A percentile compares a stretch with the other conserved stretches of the same genome.
phyloP scores from a whole-genome alignment of 495 filamentous ascomycete species.

The Cladorrhinum samala region DNA sequence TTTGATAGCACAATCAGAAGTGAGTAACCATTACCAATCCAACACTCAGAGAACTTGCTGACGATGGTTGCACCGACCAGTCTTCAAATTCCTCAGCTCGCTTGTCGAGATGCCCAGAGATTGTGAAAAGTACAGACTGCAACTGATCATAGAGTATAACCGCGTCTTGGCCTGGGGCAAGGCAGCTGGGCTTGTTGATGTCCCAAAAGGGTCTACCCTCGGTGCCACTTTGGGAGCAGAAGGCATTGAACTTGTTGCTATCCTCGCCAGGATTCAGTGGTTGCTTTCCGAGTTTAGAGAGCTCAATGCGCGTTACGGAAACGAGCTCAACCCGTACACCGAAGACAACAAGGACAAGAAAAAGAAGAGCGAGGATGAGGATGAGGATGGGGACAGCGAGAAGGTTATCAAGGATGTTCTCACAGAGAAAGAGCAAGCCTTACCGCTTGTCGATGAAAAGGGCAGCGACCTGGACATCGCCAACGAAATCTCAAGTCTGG shows the following conservation, averaged over 20 bases:
- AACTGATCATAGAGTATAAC: conserved; percentile 33
- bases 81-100: conserved; percentile 29
- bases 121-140: conserved; percentile 26
- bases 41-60: not conserved
- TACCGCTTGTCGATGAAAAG: conserved; percentile 1
- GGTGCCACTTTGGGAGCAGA: conserved; percentile 20
- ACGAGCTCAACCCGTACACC: conserved; percentile 17
- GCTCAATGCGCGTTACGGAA: conserved; percentile 26
- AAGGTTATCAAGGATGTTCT: conserved; percentile 11
- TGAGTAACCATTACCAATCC: conserved; percentile 5
- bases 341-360: not conserved
- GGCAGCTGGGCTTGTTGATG: conserved; percentile 26
- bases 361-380: not conserved
- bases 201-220: conserved; percentile 22
- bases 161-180: conserved; percentile 30
- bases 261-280: conserved; percentile 27
- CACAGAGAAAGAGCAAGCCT: not conserved
- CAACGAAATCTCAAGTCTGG: conserved; percentile 23
- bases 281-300: conserved; percentile 28
- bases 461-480: conserved; percentile 17
- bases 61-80: not conserved
- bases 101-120: conserved; percentile 30
- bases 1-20: conserved; percentile 26
- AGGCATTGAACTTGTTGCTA: conserved; percentile 24
- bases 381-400: conserved; percentile 17